Evolutionary conservation across 148 eudicot species (phyloP).

Genomic region (Vaccinium corymbosum): DNA sequence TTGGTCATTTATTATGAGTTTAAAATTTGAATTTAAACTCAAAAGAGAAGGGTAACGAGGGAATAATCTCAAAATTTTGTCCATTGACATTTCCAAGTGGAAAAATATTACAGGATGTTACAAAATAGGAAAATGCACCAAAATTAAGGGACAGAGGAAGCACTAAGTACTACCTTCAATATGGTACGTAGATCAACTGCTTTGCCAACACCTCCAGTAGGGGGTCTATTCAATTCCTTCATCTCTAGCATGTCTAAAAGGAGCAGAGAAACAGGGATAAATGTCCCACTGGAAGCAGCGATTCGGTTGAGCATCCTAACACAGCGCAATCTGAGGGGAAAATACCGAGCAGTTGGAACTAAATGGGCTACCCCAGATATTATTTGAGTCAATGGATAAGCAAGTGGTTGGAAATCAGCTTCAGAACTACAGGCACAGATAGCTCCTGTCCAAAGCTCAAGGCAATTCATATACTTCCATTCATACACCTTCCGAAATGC

Average conservation of each 20-base stretch:
- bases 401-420: slow-evolving; percentile 77
- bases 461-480: slow-evolving; percentile 92
- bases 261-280: slow-evolving; percentile 78
- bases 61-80: not conserved
- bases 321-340: slow-evolving; percentile 92
- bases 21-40: not conserved
- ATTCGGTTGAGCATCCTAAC: slow-evolving; percentile 86
- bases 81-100: not conserved
- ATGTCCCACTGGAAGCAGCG: slow-evolving; percentile 75
- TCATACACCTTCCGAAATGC: slow-evolving; percentile 79
- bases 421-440: slow-evolving; percentile 74
- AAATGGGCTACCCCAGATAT: slow-evolving; percentile 84
- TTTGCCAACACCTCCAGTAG: slow-evolving; percentile 91
- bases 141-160: not conserved
- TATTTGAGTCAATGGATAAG: slow-evolving; percentile 97
- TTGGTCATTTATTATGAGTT: not conserved
- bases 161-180: slow-evolving; percentile 49
- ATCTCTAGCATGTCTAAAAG: slow-evolving; percentile 91
- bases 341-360: slow-evolving; percentile 88
- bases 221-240: slow-evolving; percentile 81
- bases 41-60: not conserved
- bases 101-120: not conserved
- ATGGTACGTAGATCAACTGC: slow-evolving; percentile 67
- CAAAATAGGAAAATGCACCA: not conserved
- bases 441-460: slow-evolving; percentile 97